Conservation (phyloP, 306 rosid species). For the Pterocarpus santalinus region DNA sequence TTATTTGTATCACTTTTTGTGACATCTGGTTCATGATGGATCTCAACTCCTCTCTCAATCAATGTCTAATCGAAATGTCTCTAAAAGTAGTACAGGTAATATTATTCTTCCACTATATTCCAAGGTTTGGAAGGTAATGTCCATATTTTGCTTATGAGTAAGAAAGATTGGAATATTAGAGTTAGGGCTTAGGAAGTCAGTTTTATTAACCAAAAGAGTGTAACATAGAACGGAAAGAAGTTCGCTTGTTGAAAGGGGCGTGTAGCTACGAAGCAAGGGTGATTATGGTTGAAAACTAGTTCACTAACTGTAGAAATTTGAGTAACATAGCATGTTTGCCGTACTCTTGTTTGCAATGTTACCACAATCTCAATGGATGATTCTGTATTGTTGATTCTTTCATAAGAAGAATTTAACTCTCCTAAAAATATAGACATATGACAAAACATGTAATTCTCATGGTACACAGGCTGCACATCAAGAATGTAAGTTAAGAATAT, state of each 20-base stretch:
- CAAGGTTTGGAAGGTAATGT: conserved; percentile 19
- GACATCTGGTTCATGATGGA: too few species aligned
- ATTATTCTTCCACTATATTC: conserved; percentile 3
- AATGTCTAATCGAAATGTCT: too few species aligned
- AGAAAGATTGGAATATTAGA: conserved; percentile 1
- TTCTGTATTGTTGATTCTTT: not conserved
- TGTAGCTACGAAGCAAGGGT: not conserved
- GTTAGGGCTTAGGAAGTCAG: not conserved
- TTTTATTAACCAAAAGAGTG: not conserved
- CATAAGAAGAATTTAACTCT: too few species aligned
- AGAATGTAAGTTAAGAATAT: too few species aligned
- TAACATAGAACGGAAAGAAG: conserved; percentile 16
- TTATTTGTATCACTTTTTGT: too few species aligned
- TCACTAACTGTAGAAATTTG: conserved; percentile 26
- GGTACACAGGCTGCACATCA: too few species aligned
- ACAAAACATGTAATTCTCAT: too few species aligned
- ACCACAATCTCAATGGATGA: not conserved
- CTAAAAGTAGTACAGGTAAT: too few species aligned
- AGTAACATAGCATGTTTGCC: not conserved
- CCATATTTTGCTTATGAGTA: not conserved
- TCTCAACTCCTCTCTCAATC: too few species aligned
- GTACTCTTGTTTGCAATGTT: not conserved
- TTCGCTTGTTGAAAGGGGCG: not conserved
- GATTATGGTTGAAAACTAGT: not conserved
- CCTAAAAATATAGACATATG: too few species aligned